Conservation (phyloP, 768 basidiomycete species). For the Chalciporus chontae region DNA sequence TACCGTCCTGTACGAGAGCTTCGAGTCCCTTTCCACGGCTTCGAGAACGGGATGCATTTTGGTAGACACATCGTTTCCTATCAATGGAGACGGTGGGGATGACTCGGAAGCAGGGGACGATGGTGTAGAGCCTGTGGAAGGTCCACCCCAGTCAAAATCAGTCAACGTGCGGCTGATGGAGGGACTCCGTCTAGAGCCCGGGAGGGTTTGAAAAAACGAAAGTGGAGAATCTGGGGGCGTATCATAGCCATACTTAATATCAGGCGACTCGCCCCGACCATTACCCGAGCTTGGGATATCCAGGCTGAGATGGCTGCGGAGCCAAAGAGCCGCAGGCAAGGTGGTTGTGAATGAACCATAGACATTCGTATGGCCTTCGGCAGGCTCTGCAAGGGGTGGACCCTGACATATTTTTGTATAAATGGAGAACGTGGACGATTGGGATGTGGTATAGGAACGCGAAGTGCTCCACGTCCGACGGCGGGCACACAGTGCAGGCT, state of each 20-base stretch:
- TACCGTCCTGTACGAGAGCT: slow-evolving; percentile 37
- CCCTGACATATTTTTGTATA: slow-evolving; percentile 20
- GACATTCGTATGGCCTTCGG: slow-evolving; percentile 24
- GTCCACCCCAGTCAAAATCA: slow-evolving; percentile 10
- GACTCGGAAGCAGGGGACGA: slow-evolving; percentile 9
- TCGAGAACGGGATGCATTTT: slow-evolving; percentile 45
- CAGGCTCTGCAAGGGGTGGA: slow-evolving; percentile 22
- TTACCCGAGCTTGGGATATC: slow-evolving; percentile 15
- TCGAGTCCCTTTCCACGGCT: slow-evolving; percentile 50
- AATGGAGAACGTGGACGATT: slow-evolving; percentile 23
- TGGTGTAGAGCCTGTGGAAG: slow-evolving; percentile 9
- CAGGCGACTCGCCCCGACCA: slow-evolving; percentile 1
- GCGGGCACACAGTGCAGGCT: background rate
- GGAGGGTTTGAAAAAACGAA: slow-evolving; percentile 16
- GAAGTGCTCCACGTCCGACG: slow-evolving; percentile 17
- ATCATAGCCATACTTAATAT: slow-evolving; percentile 16
- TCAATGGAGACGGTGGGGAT: slow-evolving; percentile 18
- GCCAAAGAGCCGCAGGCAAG: slow-evolving; percentile 29
- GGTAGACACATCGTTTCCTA: slow-evolving; percentile 7
- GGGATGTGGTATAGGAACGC: slow-evolving; percentile 20
- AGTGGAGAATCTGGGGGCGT: slow-evolving; percentile 29
- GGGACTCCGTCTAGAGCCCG: slow-evolving; percentile 24
- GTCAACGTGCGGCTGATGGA: slow-evolving; percentile 44
- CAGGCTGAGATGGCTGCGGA: slow-evolving; percentile 20
- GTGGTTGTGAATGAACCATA: slow-evolving; percentile 42